Evolutionary conservation across 768 basidiomycete genomes (phyloP).

Genomic region (Suillus hirtellus): DNA sequence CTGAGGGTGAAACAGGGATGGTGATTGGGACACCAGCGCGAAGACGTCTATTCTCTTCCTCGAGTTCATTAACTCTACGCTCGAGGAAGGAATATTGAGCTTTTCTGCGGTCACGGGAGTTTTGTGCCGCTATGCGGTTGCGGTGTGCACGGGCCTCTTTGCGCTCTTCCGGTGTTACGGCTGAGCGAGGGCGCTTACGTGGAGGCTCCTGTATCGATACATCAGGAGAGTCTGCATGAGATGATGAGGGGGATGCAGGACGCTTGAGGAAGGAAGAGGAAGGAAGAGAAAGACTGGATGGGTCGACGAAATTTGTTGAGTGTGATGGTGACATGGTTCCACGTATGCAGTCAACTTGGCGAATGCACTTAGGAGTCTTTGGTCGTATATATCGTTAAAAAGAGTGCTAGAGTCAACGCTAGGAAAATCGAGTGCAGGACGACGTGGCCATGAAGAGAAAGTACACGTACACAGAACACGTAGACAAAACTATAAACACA

Average conservation of each 20-base stretch:
- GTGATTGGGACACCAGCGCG: constrained; percentile 49
- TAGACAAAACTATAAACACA: constrained; percentile 28
- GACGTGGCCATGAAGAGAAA: constrained; percentile 25
- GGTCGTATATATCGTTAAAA: neutral
- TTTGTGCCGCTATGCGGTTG: constrained; percentile 92
- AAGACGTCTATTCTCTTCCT: constrained; percentile 81
- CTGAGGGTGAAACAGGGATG: constrained; percentile 22
- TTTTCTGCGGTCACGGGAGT: constrained; percentile 88
- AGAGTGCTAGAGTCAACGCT: neutral
- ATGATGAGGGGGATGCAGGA: constrained; percentile 28
- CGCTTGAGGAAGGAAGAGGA: constrained; percentile 35
- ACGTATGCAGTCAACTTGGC: constrained; percentile 5
- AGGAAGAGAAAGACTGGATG: constrained; percentile 40
- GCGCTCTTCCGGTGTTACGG: constrained; percentile 69
- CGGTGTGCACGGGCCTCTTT: constrained; percentile 88
- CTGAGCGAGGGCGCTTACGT: constrained; percentile 74
- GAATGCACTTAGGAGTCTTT: constrained; percentile 4
- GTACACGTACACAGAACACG: constrained; percentile 32
- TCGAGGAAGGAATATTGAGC: constrained; percentile 75
- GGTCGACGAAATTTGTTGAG: constrained; percentile 35
- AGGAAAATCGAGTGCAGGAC: constrained; percentile 13
- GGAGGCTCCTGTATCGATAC: constrained; percentile 45
- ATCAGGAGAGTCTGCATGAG: constrained; percentile 17
- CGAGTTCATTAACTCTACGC: constrained; percentile 66
- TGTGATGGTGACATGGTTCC: constrained; percentile 24